phyloP scores from a whole-genome alignment of 78 protist species.

The Dictyostelium purpureum region DNA sequence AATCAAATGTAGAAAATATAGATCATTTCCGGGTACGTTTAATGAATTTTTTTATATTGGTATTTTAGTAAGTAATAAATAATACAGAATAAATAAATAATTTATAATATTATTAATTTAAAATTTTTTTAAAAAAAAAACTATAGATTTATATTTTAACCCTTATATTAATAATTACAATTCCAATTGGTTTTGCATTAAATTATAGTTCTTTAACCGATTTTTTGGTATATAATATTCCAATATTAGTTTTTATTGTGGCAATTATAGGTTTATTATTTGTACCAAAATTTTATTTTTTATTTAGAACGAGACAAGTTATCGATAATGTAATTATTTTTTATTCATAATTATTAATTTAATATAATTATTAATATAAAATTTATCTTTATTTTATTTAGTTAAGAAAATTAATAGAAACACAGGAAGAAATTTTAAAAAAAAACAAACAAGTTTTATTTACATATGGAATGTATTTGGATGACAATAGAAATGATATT shows the following conservation, averaged over 20 bases:
- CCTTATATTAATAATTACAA: slow-evolving; percentile 8
- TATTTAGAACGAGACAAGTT: neutral
- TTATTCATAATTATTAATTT: neutral
- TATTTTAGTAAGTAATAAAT: slow-evolving; percentile 14
- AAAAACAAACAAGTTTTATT: slow-evolving; percentile 48
- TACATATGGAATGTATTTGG: slow-evolving; percentile 34
- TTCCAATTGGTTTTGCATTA: slow-evolving; percentile 32
- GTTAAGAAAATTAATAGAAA: slow-evolving; percentile 29
- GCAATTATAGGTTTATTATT: slow-evolving; percentile 15
- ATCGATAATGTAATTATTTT: neutral
- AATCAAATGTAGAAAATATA: slow-evolving; percentile 37
- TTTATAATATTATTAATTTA: neutral
- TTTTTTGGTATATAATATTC: neutral
- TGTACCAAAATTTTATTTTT: slow-evolving; percentile 46
- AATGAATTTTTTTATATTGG: slow-evolving; percentile 63
- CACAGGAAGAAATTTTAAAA: slow-evolving; percentile 48
- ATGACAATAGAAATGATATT: slow-evolving; percentile 1
- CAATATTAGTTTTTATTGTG: slow-evolving; percentile 3
- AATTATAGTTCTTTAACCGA: neutral
- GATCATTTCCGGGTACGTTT: slow-evolving; percentile 68
- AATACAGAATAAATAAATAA: neutral
- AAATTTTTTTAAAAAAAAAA: neutral
- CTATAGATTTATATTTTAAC: slow-evolving; percentile 41
- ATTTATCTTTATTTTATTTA: neutral
- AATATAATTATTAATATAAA: neutral